Evolutionary conservation across 2,329 filamentous ascomycete species (phyloP).

Genomic region (Trichophyton verrucosum): DNA sequence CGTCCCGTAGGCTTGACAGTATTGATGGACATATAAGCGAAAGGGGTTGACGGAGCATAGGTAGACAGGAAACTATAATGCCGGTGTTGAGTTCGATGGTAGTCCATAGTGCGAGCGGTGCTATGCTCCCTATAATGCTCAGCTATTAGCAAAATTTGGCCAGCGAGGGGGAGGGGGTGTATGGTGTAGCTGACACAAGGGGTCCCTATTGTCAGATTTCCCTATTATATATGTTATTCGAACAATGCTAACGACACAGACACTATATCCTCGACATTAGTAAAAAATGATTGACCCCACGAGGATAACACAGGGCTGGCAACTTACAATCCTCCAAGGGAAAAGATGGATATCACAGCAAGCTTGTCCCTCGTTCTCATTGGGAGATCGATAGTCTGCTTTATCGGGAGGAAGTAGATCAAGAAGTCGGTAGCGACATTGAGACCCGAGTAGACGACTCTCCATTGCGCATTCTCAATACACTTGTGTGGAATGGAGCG

Average conservation of each 20-base stretch:
- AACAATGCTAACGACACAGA: slow-evolving; percentile 32
- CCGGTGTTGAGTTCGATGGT: slow-evolving; percentile 25
- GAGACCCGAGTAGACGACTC: slow-evolving; percentile 8
- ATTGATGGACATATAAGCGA: slow-evolving; percentile 6
- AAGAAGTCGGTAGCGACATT: slow-evolving; percentile 12
- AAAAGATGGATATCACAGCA: slow-evolving; percentile 10
- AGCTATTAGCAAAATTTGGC: neutral
- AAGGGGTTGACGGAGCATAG: slow-evolving; percentile 13
- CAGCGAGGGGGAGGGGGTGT: neutral
- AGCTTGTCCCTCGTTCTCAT: slow-evolving; percentile 10
- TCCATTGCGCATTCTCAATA: slow-evolving; percentile 5
- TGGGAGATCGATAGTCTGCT: slow-evolving; percentile 7
- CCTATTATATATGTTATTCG: slow-evolving; percentile 19
- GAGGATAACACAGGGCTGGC: neutral
- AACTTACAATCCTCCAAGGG: slow-evolving; percentile 8
- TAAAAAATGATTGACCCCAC: neutral
- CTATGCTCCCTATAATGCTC: slow-evolving; percentile 1
- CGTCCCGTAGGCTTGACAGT: slow-evolving; percentile 1
- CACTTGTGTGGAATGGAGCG: slow-evolving; percentile 7
- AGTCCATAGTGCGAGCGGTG: slow-evolving; percentile 19
- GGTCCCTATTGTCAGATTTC: neutral
- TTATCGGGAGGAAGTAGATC: slow-evolving; percentile 10
- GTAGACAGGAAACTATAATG: slow-evolving; percentile 28
- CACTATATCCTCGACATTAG: slow-evolving; percentile 13
- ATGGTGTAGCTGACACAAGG: neutral